Base-by-base conservation (phyloP, 495 filamentous ascomycete genomes). In the Podospora fimiseda region DNA sequence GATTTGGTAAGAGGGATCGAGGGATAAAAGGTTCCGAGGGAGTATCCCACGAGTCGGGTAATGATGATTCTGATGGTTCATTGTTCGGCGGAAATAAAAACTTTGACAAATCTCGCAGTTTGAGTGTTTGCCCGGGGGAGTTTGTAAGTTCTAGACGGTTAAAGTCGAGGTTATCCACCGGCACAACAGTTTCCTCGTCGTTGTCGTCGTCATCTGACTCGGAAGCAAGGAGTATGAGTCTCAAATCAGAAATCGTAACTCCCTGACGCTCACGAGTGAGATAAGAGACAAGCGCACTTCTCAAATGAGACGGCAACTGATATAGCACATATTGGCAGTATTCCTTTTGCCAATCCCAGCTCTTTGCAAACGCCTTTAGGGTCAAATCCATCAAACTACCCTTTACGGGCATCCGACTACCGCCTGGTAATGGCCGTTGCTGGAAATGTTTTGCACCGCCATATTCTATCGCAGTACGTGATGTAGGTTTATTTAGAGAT, bases 321-420 rank as follows among this genome's bases (percentile, higher is more conserved):
- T 80, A 77, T 3, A 93, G 68, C 56, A 86, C 83, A 45, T 83
- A 70, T 36, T 77, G 81, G 58, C 89, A 81, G 58, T 86, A 89
- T 16, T 78, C 70, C 14, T 78, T 49, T 60, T 90, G 81, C 60
- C 79, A 83, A 2, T 76, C 70, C 88, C 87, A 95, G 47, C 87
- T 77, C n/a, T 62, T 56, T 1, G 81, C 85, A 61, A 93, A 79
- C 6, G 63, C 65, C 53, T 79, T 79, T 20, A 93, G 66, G 16
- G 78, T 55, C 4, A 69, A 66, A 61, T 86, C 80, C 19, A 82
- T 59, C 4, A 92, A 69, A 51, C 79, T 81, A 15, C 67, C 67
- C 46, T 65, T 60, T 2, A 43, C 59, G 1, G 80, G 81, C 6
- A 56, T 21, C 11, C 65, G 13, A 7, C 33, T 69, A 19, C 51